These are phyloP conservation scores for Aspergillus panamensis DNA, from an alignment of 495 filamentous ascomycete genomes.

Conservation along the genomic window DNA sequence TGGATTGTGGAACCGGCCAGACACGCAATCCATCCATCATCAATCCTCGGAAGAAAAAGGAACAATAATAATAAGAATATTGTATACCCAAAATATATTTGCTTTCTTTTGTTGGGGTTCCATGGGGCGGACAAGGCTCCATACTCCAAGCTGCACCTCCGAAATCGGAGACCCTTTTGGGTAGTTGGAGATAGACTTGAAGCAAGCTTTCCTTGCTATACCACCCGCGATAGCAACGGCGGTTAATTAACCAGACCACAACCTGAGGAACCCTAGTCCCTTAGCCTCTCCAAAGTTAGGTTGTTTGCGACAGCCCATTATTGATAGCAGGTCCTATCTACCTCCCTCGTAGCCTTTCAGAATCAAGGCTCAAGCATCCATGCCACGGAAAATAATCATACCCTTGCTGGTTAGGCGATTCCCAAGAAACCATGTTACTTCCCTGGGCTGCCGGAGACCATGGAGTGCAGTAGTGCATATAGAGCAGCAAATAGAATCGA, in stretches of 20 bases:
- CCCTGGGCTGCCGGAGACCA: background rate
- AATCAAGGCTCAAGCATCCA: background rate
- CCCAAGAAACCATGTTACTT: background rate
- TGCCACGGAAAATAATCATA: background rate
- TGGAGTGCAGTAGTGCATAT: constrained; percentile 2
- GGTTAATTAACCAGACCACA: background rate
- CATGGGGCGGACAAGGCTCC: background rate
- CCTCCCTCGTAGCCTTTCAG: background rate
- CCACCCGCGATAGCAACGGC: background rate
- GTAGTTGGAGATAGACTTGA: background rate
- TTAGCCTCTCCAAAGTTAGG: background rate
- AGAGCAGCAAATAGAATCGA: background rate
- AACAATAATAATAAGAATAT: constrained; percentile 1
- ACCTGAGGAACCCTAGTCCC: background rate
- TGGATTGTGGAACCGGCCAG: constrained; percentile 11
- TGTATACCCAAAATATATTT: background rate
- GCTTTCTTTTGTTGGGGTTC: background rate
- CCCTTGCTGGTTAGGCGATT: background rate
- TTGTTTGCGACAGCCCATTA: background rate
- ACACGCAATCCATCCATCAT: constrained; percentile 11
- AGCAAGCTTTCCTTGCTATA: background rate
- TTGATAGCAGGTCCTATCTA: background rate
- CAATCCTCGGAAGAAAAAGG: constrained; percentile 15
- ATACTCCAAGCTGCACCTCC: constrained; percentile 1
- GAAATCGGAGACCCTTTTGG: constrained; percentile 10